A percentile compares a stretch with the other conserved stretches of the same genome.
phyloP scores from a whole-genome alignment of 164 flowering plant species.

The Chloranthus sessilifolius region DNA sequence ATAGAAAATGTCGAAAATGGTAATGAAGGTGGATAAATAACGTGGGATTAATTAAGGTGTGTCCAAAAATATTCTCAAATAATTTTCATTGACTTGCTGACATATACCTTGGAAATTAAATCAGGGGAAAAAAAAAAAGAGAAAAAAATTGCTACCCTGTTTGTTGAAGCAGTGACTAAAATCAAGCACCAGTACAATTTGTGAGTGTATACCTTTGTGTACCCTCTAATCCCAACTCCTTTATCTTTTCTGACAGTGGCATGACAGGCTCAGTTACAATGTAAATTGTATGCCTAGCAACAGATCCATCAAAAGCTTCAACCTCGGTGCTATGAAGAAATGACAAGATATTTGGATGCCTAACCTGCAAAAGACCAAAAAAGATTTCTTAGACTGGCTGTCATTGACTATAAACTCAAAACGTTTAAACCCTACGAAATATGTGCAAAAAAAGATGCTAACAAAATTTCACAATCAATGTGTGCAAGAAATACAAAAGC shows the following conservation, averaged over 20 bases:
- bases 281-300: slow-evolving; percentile 72
- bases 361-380: slow-evolving; percentile 55
- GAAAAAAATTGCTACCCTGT: neutral
- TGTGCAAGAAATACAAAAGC: too few species aligned
- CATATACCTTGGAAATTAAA: too few species aligned
- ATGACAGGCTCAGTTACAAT: slow-evolving; percentile 96
- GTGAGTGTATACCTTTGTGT: slow-evolving; percentile 64
- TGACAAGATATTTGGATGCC: slow-evolving; percentile 95
- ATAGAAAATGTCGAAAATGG: too few species aligned
- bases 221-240: slow-evolving; percentile 89
- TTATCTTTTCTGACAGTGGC: slow-evolving; percentile 93
- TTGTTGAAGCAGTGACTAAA: neutral
- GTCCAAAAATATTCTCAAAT: too few species aligned
- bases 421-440: neutral
- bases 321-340: slow-evolving; percentile 93
- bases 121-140: too few species aligned
- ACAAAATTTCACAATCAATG: neutral
- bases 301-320: slow-evolving; percentile 66
- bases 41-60: too few species aligned
- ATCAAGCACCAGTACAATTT: neutral
- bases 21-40: too few species aligned
- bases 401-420: neutral
- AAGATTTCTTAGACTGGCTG: neutral
- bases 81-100: too few species aligned
- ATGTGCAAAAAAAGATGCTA: neutral